These are phyloP conservation scores for Penicillium roqueforti DNA, from an alignment of 495 filamentous ascomycete genomes.

Conservation along the genomic window DNA sequence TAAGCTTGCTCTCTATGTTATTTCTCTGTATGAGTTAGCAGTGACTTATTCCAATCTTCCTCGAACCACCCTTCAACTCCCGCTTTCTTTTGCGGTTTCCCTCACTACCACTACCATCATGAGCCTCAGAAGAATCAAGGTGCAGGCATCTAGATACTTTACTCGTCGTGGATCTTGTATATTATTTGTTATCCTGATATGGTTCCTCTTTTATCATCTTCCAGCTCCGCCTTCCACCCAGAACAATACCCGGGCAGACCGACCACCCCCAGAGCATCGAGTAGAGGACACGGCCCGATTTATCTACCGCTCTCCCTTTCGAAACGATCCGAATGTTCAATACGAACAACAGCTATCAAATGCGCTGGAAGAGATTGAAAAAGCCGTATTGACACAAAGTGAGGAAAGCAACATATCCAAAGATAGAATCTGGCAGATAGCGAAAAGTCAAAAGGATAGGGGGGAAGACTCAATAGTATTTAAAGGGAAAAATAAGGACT, in stretches of 20 bases:
- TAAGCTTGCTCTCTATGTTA: background rate
- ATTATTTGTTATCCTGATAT: background rate
- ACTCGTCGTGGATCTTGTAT: background rate
- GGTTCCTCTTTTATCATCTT: constrained; percentile 1
- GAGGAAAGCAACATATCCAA: background rate
- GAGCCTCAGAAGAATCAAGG: background rate
- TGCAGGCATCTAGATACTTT: background rate
- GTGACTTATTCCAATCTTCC: background rate
- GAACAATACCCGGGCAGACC: background rate
- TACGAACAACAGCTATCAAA: background rate
- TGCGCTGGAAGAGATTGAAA: background rate
- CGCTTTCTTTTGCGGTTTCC: background rate
- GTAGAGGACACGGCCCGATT: background rate
- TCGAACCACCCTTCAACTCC: background rate
- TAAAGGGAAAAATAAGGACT: background rate
- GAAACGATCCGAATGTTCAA: background rate
- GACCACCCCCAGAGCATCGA: background rate
- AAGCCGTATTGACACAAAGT: background rate
- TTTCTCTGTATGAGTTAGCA: background rate
- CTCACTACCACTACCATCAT: background rate
- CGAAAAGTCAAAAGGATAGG: background rate
- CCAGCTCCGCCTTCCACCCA: constrained; percentile 1
- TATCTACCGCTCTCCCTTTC: background rate
- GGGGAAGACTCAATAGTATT: background rate
- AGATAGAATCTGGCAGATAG: constrained; percentile 1